Base-by-base conservation (phyloP, 1,284 basidiomycete species). In the Malassezia nana region DNA sequence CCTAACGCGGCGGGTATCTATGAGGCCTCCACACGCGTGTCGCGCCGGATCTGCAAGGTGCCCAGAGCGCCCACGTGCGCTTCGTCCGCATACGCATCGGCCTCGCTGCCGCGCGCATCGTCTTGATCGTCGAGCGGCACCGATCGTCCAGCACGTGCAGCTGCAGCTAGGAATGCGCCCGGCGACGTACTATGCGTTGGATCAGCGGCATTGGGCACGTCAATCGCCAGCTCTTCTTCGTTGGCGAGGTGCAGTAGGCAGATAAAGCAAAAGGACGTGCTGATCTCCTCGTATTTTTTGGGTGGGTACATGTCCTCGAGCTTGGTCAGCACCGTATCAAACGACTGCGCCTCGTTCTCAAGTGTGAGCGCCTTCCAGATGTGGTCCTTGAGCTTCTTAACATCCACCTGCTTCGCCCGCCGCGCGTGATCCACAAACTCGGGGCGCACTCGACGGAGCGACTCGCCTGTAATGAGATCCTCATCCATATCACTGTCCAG, bases 191-290 rank as follows among this genome's bases (percentile, higher is more conserved):
- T 15, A 6, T 16, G 31, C 3, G 30, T 30, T 4, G n/a, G 10
- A 3, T 18, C 30, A 24, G 18, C 24, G 7, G 32, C 33, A 25
- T 2, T 15, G 24, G 40, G 41, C n/a, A 30, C 30, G 10, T 22
- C 33, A 40, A 72, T 68, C 46, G 56, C 58, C 40, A 95, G 78
- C 1, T 91, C 91, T 70, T 89, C 87, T 74, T 96, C 90, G 72
- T 96, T 94, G 40, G 90, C 91, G 35, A 98, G 79, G 77, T 95
- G 90, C 29, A 94, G 77, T 30, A 98, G 77, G 71, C 92, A 98
- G 74, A 98, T 99, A 78, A 98, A 99, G 76, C 92, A 98, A 82
- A 95, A 98, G 59, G 89, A 94, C 8, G 94, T 98, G 74, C 89
- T 94, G 75, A 98, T 95, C 66, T 99, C 94, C 41, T 86, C 84